Base-by-base conservation (phyloP, 2,329 filamentous ascomycete species). In the Lasiodiplodia sp. region DNA sequence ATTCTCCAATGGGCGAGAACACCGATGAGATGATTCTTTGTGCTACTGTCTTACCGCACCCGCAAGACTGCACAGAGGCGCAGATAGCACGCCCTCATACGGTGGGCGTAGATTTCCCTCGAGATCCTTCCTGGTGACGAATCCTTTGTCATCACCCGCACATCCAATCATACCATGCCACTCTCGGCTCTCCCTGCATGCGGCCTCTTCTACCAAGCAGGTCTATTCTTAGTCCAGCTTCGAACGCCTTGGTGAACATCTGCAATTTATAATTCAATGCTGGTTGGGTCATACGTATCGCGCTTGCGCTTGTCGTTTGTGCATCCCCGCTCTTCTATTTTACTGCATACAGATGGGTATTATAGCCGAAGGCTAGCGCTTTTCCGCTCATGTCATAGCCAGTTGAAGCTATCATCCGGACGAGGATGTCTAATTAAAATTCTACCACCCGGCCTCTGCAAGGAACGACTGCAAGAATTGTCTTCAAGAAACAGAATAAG, bases 181-280 rank as follows among this genome's bases (percentile, higher is more conserved):
- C 6, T 40, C n/a, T 14, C 23, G 14, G 8, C 34, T 57, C 21
- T 57, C 12, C 31, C 34, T 47, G 11, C 38, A 60, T 60, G 57
- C 57, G 47, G 4, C n/a, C 40, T 62, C 11, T 18, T 51, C 7
- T 28, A 44, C 25, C 21, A 40, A 28, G 57, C 31, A 16, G 10
- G 16, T 8, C 58, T 62, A 62, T 62, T 49, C 38, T 62, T 62
- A 62, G 58, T 47, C 58, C 37, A 51, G 21, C 58, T 37, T 62
- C 25, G 58, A 62, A 62, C 58, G 58, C 47, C 58, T 49, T 37
- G 34, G 44, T 47, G 44, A 47, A 21, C 1, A 10, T 47, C 44
- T 47, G 44, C 44, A 21, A 47, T 21, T 47, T 44, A n/a, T 18
- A 6, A 18, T 16, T 44, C 16, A 18, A 18, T 18, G 40, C 40